These are phyloP conservation scores for Chlamydomonas schloesseri DNA, from an alignment of 139 green algal species.

Conservation along the genomic window DNA sequence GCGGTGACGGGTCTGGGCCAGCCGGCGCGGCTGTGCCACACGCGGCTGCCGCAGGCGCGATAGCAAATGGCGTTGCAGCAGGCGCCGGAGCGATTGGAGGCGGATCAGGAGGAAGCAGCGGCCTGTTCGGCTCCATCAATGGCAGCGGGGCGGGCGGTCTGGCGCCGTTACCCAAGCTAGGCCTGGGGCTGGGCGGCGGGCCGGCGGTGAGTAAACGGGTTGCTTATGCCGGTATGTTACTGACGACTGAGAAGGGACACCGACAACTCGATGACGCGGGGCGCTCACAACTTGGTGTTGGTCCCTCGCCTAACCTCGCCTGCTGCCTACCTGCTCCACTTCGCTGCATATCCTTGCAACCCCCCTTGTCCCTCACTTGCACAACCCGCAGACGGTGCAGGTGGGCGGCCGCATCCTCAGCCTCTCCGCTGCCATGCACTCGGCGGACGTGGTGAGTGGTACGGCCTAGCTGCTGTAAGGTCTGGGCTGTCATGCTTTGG, in stretches of 20 bases:
- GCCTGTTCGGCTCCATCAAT: not conserved
- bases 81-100: not conserved
- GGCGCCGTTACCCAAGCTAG: not conserved
- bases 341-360: not conserved
- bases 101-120: not conserved
- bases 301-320: too few relatives aligned
- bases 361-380: not conserved
- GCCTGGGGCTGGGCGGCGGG: too few relatives aligned
- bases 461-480: too few relatives aligned
- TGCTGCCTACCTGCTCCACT: not conserved
- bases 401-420: slow-evolving; percentile 13
- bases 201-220: too few relatives aligned
- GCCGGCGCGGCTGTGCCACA: not conserved
- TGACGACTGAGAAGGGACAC: not conserved
- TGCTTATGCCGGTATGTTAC: not conserved
- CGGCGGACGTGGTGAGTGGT: not conserved
- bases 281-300: too few relatives aligned
- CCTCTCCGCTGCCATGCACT: slow-evolving; percentile 18
- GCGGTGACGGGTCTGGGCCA: not conserved
- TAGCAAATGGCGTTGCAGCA: not conserved
- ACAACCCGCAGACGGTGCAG: not conserved
- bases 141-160: not conserved
- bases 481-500: too few relatives aligned
- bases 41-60: not conserved
- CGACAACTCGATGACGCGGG: too few relatives aligned